Conservation (phyloP, 1,284 basidiomycete genomes). For the Boletus semigastroideus region DNA sequence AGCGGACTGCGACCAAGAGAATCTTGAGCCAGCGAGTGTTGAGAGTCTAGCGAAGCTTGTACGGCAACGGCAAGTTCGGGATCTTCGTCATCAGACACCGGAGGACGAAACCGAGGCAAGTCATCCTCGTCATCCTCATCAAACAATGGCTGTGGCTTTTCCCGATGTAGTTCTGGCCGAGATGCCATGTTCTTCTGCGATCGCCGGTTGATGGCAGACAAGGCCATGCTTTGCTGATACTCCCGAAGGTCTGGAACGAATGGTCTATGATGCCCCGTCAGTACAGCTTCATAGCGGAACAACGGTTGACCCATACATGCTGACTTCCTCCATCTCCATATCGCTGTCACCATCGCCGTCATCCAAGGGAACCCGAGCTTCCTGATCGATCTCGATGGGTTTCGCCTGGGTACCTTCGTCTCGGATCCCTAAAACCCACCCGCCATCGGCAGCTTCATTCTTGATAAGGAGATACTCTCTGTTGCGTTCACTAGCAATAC, state of each 20-base stretch:
- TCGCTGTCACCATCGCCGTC: slow-evolving; percentile 53
- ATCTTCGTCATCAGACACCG: slow-evolving; percentile 46
- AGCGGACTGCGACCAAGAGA: not conserved
- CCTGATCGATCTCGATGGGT: slow-evolving; percentile 83
- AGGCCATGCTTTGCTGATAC: slow-evolving; percentile 63
- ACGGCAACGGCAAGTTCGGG: slow-evolving; percentile 56
- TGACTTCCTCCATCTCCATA: slow-evolving; percentile 75
- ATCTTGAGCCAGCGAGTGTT: not conserved
- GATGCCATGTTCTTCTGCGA: slow-evolving; percentile 38
- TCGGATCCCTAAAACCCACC: slow-evolving; percentile 91
- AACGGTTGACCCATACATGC: slow-evolving; percentile 50
- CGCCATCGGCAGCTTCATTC: slow-evolving; percentile 82
- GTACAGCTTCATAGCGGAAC: slow-evolving; percentile 8
- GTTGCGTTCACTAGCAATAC: slow-evolving; percentile 94
- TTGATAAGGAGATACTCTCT: slow-evolving; percentile 92
- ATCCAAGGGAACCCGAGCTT: slow-evolving; percentile 34
- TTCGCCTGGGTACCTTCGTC: slow-evolving; percentile 78
- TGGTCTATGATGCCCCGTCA: slow-evolving; percentile 34
- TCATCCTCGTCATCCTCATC: slow-evolving; percentile 52
- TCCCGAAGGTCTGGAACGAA: slow-evolving; percentile 69
- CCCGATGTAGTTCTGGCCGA: slow-evolving; percentile 33
- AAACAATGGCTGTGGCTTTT: slow-evolving; percentile 51
- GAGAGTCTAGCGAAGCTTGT: slow-evolving; percentile 51
- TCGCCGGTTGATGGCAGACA: slow-evolving; percentile 62
- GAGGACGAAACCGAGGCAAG: slow-evolving; percentile 17